Conservation (phyloP, 345 rosid genomes). For the Rubroshorea leprosula region DNA sequence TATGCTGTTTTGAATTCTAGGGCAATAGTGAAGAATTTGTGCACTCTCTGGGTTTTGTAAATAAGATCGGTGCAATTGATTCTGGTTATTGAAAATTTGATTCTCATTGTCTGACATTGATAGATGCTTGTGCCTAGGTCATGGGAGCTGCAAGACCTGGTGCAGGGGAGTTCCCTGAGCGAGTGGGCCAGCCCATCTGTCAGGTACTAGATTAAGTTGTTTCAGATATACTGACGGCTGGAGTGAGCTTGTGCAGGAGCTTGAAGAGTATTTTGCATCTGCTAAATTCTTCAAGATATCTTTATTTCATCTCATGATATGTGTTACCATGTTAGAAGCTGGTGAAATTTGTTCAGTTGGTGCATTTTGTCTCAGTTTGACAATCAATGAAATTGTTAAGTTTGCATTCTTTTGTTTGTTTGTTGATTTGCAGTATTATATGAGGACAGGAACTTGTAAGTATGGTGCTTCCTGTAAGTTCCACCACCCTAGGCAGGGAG, state of each 20-base stretch:
- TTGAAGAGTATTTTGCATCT: conserved; percentile 18
- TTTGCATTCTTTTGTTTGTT: conserved; percentile 11
- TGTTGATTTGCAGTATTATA: conserved; percentile 51
- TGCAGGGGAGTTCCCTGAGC: conserved; percentile 66
- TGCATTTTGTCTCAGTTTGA: conserved; percentile 3
- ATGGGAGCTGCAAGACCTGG: conserved; percentile 48
- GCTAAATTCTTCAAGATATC: conserved; percentile 1
- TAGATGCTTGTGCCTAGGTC: conserved; percentile 37
- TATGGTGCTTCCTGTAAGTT: conserved; percentile 93
- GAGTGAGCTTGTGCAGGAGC: neutral
- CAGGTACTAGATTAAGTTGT: conserved; percentile 47
- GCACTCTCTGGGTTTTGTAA: conserved; percentile 1
- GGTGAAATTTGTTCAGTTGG: neutral
- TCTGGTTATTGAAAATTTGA: conserved; percentile 4
- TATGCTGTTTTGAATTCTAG: conserved; percentile 3
- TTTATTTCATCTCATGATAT: neutral
- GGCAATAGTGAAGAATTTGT: conserved; percentile 8
- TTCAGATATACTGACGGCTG: conserved; percentile 3
- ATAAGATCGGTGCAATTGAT: conserved; percentile 16
- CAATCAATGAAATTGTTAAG: conserved; percentile 1
- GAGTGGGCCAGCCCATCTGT: conserved; percentile 70
- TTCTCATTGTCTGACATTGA: conserved; percentile 17
- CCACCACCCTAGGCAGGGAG: conserved; percentile 82
- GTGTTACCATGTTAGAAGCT: conserved; percentile 3
- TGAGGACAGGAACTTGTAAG: conserved; percentile 87